A percentile compares a stretch with the other conserved stretches of the same genome.
Conservation (phyloP, 805 yeast genomes). For the Saccharomycopsis sp. region DNA sequence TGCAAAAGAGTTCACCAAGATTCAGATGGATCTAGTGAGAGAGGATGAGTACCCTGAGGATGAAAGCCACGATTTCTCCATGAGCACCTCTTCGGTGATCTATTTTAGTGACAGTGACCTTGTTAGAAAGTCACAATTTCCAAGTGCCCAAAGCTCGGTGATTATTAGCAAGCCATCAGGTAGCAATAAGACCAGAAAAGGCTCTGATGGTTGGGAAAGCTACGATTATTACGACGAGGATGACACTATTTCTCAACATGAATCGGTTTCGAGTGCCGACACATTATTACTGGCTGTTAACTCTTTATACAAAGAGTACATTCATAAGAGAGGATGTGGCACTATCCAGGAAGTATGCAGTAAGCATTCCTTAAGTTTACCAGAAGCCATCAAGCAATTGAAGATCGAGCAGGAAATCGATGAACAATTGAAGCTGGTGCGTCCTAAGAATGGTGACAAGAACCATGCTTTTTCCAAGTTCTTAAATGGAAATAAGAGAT, state of each 20-base stretch:
- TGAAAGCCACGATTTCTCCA: conserved; percentile 1
- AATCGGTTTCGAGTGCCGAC: background rate
- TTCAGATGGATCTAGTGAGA: conserved; percentile 4
- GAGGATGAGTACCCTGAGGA: background rate
- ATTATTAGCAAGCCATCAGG: background rate
- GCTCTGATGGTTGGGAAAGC: conserved; percentile 4
- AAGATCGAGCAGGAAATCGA: conserved; percentile 9
- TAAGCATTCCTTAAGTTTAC: conserved; percentile 11
- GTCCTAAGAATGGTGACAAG: background rate
- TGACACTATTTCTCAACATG: background rate
- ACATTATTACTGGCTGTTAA: conserved; percentile 20
- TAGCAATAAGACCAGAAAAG: conserved; percentile 1
- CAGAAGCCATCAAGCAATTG: conserved; percentile 17
- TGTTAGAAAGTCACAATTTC: conserved; percentile 7
- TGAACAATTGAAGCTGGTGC: background rate
- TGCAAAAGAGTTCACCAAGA: background rate
- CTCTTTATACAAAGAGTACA: conserved; percentile 19
- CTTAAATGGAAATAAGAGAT: background rate
- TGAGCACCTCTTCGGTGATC: conserved; percentile 12
- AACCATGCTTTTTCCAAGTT: background rate
- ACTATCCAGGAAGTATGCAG: conserved; percentile 19
- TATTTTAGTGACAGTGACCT: conserved; percentile 20
- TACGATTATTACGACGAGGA: background rate
- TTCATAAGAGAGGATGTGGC: conserved; percentile 11
- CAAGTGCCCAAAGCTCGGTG: conserved; percentile 1